Evolutionary conservation across 2,329 filamentous ascomycete species (phyloP).

Genomic region (Claviceps africana): DNA sequence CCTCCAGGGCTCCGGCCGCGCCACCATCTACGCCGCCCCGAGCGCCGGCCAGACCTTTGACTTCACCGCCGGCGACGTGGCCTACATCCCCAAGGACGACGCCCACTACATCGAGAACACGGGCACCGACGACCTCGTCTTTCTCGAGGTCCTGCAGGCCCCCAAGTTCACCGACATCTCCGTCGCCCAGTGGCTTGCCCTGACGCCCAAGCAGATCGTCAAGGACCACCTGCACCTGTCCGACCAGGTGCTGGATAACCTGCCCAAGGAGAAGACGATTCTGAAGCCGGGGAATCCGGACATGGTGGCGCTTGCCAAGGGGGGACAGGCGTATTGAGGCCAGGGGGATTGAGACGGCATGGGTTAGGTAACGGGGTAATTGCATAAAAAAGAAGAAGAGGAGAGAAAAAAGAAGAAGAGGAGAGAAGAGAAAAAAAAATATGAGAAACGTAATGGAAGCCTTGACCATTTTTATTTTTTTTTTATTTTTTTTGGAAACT

Average conservation of each 20-base stretch:
- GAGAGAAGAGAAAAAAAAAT: too few species aligned
- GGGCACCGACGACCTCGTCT: conserved; percentile 40
- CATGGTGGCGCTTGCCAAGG: conserved; percentile 16
- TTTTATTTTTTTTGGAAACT: too few species aligned
- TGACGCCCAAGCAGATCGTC: conserved; percentile 44
- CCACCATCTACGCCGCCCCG: conserved; percentile 41
- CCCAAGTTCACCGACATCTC: conserved; percentile 37
- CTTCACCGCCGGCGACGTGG: conserved; percentile 44
- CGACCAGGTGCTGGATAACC: conserved; percentile 20
- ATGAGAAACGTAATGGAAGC: too few species aligned
- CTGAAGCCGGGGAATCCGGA: conserved; percentile 27
- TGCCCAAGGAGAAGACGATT: conserved; percentile 28
- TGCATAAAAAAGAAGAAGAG: too few species aligned
- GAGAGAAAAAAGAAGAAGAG: too few species aligned
- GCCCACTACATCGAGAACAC: conserved; percentile 50
- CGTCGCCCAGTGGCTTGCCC: conserved; percentile 43
- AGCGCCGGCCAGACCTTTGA: conserved; percentile 39
- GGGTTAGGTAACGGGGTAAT: too few species aligned
- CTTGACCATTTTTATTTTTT: too few species aligned
- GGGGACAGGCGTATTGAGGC: conserved; percentile 9
- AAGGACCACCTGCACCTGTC: conserved; percentile 37
- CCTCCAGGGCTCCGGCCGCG: conserved; percentile 38
- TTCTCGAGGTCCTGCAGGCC: conserved; percentile 45
- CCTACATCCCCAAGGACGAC: conserved; percentile 35
- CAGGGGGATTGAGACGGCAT: too few species aligned